Conservation (phyloP, 2,329 filamentous ascomycete genomes). For the Neofusicoccum cordaticola region DNA sequence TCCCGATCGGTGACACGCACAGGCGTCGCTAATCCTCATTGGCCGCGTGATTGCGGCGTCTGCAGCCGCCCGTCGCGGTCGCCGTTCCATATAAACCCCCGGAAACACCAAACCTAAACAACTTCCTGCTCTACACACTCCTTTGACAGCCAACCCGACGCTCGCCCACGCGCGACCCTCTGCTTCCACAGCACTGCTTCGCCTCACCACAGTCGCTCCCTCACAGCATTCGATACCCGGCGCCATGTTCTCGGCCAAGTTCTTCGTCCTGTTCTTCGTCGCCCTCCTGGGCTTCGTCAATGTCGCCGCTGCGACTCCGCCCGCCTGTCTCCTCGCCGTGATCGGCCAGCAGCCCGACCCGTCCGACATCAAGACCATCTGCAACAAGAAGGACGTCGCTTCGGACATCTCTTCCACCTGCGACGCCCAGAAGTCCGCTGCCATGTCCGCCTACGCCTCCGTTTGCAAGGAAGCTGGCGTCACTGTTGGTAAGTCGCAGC, state of each 20-base stretch:
- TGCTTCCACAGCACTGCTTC: neutral
- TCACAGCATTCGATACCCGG: neutral
- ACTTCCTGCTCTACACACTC: neutral
- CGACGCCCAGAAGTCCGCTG: constrained; percentile 5
- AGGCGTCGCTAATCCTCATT: neutral
- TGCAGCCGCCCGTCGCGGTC: neutral
- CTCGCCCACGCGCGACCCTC: neutral
- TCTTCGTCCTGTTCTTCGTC: constrained; percentile 15
- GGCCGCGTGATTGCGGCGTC: neutral
- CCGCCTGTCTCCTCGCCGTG: constrained; percentile 19
- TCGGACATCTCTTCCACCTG: constrained; percentile 11
- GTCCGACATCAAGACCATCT: constrained; percentile 19
- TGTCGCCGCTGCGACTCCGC: constrained; percentile 18
- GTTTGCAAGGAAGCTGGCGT: constrained; percentile 17
- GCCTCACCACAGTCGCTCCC: neutral
- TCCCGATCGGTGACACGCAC: neutral
- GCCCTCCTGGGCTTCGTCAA: constrained; percentile 19
- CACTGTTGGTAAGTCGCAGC: constrained; percentile 8
- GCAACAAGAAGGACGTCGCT: constrained; percentile 11
- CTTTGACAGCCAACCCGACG: neutral
- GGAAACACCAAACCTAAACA: constrained; percentile 7
- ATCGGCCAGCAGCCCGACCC: constrained; percentile 15
- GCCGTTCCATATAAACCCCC: constrained; percentile 6
- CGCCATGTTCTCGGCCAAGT: constrained; percentile 18
- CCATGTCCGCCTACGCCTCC: constrained; percentile 15